Base-by-base conservation (phyloP, 139 green algal genomes). In the Raphidocelis subcapitata region DNA sequence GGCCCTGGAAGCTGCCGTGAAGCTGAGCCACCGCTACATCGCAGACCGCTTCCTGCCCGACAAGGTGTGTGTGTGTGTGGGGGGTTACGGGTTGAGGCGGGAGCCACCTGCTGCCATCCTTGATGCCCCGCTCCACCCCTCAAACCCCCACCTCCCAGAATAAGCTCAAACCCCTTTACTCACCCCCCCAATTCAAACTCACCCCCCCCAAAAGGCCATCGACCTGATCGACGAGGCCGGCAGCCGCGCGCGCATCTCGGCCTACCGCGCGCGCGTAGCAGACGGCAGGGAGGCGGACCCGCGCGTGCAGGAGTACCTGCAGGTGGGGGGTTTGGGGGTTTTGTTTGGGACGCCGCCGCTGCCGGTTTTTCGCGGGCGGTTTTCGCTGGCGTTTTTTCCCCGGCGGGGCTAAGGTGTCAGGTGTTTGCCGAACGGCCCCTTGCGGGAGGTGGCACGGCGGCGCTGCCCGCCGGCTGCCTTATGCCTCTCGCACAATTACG, bases 161-260 rank as follows among this genome's bases (percentile, higher is more conserved):
- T 21, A 12, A 61, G 5, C 54, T 4, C 5, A 4, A 33, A 8
- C 54, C 24, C 5, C 4, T 28, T 21, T 29, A 8, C 54, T 61
- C 20, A 28, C 10, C 23, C 57, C 57, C n/a, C n/a, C n/a, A n/a
- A n/a, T n/a, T n/a, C n/a, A n/a, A n/a, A n/a, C n/a, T n/a, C n/a
- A n/a, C n/a, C n/a, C n/a, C 57, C 29, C 57, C 29, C 33, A 1
- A 18, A 64, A 85, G 81, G 94, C 95, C 52, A 98, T 99, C 49
- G 95, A 99, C 82, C 74, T 99, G n/a, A 74, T 99, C 62, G 96
- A 99, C 75, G 96, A 99, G 86, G 96, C 96, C 14, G 96, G 93
- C 41, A 92, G 79, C 79, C 74, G 87, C 4, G 92, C 88, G 61
- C 86, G 92, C 76, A 98, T 99, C 67, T 67, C 74, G 1, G 85